phyloP scores from a whole-genome alignment of 306 rosid species.

The Senna siamea region DNA sequence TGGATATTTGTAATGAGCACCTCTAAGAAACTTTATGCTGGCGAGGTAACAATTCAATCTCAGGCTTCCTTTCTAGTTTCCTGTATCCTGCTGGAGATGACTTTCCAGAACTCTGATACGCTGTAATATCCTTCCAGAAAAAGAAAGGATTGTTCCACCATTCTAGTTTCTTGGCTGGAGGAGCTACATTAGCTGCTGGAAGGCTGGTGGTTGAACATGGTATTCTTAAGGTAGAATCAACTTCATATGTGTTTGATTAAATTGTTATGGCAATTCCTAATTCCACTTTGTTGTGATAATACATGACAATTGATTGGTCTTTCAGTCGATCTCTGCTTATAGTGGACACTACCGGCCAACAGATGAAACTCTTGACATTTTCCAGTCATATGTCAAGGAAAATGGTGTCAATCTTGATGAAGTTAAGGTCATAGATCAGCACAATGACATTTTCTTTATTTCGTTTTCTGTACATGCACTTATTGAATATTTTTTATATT shows the following conservation, averaged over 20 bases:
- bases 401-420: conserved; percentile 75
- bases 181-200: conserved; percentile 87
- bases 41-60: conserved; percentile 61
- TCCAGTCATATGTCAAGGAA: conserved; percentile 67
- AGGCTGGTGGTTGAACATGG: conserved; percentile 76
- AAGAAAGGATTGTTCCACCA: conserved; percentile 74
- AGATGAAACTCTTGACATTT: conserved; percentile 64
- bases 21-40: conserved; percentile 83
- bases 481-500: conserved; percentile 7
- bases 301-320: conserved; percentile 40
- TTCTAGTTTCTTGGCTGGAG: conserved; percentile 83
- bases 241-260: conserved; percentile 21
- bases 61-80: neutral
- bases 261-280: neutral
- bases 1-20: conserved; percentile 98
- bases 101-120: conserved; percentile 5
- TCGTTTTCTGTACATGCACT: neutral
- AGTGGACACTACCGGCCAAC: conserved; percentile 99
- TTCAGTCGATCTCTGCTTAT: conserved; percentile 87
- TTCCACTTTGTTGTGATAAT: neutral
- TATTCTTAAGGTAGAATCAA: conserved; percentile 65
- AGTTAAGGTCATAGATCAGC: conserved; percentile 70
- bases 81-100: neutral
- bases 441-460: conserved; percentile 22
- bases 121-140: conserved; percentile 49